Base-by-base conservation (phyloP, 805 yeast species). In the Saturnispora hagleri region DNA sequence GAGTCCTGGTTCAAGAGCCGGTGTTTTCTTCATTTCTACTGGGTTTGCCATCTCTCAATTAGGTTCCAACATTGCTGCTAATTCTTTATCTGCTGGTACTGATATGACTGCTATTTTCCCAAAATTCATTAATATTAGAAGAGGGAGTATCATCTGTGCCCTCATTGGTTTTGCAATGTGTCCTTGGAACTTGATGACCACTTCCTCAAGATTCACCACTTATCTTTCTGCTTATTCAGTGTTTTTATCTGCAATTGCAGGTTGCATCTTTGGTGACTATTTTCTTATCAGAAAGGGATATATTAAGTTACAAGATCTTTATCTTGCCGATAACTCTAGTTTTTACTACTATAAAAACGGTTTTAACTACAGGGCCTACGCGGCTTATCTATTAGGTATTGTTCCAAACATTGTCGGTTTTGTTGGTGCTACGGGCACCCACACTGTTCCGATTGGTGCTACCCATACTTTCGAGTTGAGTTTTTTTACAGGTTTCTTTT, bases 401-500 rank as follows among this genome's bases (percentile, higher is more conserved):
- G 43, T 45, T 18, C 51, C 61, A 20, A 64, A 61, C n/a, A 62
- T 63, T 42, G 65, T 65, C 7, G 66, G 67, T 31, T 51, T 63
- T 27, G 64, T 57, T 17, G 54, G 53, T 47, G 49, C 57, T 10
- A 57, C 54, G 9, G 50, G 46, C 12, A 51, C 58, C 15, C 56
- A 51, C 8, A 36, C 48, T 31, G 51, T 57, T 24, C 45, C 51
- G 6, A 41, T 41, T 10, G 55, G 52, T 18, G 52, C 57, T 2
- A 51, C 52, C 13, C 42, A 53, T 10, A 57, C 57, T n/a, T 58
- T 53, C 47, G 48, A 52, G 17, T 35, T 55, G 24, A 58, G 60
- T 34, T 57, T 53, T 36, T 42, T 57, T 58, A 75, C 84, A 54
- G 96, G 97, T 1, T 86, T 84, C 67, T 60, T 80, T 33, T 64